Conservation (phyloP, 441 rosid genomes). For the Adansonia grandidieri region DNA sequence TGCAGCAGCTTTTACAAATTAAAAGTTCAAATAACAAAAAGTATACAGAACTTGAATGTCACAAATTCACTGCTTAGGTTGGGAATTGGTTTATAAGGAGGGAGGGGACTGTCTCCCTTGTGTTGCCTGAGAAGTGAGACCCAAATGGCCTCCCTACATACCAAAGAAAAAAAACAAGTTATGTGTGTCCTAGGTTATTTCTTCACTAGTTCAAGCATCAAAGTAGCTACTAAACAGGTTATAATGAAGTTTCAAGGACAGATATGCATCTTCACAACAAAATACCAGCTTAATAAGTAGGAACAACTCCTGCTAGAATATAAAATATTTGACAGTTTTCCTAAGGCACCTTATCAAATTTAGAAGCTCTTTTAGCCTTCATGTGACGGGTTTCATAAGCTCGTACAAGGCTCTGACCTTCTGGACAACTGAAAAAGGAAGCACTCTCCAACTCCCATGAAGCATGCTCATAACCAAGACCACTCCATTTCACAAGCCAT, state of each 20-base stretch:
- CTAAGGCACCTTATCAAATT: constrained; percentile 40
- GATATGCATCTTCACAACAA: constrained; percentile 8
- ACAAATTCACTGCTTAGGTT: background rate
- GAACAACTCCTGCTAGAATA: background rate
- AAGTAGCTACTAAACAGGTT: constrained; percentile 13
- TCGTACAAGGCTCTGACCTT: constrained; percentile 45
- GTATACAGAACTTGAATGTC: constrained; percentile 2
- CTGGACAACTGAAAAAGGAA: constrained; percentile 42
- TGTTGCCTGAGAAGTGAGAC: too few relatives aligned
- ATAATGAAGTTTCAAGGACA: constrained; percentile 1
- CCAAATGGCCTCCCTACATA: background rate
- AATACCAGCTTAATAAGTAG: background rate
- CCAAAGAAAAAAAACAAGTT: background rate
- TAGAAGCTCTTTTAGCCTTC: constrained; percentile 37
- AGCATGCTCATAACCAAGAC: constrained; percentile 64
- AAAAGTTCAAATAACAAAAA: constrained; percentile 3
- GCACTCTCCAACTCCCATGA: constrained; percentile 67
- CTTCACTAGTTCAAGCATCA: constrained; percentile 12
- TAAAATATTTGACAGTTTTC: background rate
- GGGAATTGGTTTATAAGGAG: background rate
- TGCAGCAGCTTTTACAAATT: background rate
- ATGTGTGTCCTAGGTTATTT: constrained; percentile 1
- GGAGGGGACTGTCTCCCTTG: background rate
- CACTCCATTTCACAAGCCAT: constrained; percentile 74
- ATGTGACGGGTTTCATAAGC: constrained; percentile 45